These are phyloP conservation scores for Mycena sanguinolenta DNA, from an alignment of 768 basidiomycete genomes.

Conservation along the genomic window DNA sequence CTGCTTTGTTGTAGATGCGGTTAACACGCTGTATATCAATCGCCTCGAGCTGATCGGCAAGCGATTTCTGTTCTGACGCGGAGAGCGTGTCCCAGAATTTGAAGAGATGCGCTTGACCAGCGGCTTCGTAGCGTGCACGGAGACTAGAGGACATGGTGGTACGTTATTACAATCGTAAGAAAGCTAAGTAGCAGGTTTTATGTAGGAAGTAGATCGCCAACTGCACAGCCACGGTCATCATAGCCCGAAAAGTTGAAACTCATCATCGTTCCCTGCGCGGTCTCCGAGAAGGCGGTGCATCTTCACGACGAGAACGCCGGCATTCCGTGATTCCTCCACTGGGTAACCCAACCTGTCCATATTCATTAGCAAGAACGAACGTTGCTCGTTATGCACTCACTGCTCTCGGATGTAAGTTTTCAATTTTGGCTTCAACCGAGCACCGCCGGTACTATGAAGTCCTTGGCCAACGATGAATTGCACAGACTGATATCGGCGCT, in stretches of 20 bases:
- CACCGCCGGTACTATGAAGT: conserved; percentile 4
- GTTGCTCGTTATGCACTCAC: conserved; percentile 5
- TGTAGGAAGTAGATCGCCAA: background rate
- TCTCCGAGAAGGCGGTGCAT: background rate
- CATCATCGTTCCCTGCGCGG: background rate
- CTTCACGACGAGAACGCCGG: conserved; percentile 26
- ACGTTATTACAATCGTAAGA: conserved; percentile 20
- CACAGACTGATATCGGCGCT: conserved; percentile 4
- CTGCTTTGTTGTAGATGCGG: conserved; percentile 84
- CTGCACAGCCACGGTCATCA: conserved; percentile 9
- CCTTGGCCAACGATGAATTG: conserved; percentile 34
- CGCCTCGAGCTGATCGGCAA: conserved; percentile 78
- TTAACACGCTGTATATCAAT: conserved; percentile 95
- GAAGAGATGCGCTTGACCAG: conserved; percentile 91
- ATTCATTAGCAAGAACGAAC: background rate
- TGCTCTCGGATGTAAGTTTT: conserved; percentile 5
- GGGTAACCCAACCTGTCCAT: conserved; percentile 6
- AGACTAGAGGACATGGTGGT: conserved; percentile 70
- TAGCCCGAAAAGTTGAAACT: conserved; percentile 5
- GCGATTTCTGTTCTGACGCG: conserved; percentile 69
- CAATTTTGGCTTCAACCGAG: conserved; percentile 17
- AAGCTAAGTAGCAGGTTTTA: conserved; percentile 1
- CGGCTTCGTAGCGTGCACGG: conserved; percentile 76
- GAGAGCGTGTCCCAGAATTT: conserved; percentile 86
- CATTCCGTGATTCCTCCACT: conserved; percentile 11